Conservation (phyloP, 768 basidiomycete genomes). For the Tulasnella calospora region DNA sequence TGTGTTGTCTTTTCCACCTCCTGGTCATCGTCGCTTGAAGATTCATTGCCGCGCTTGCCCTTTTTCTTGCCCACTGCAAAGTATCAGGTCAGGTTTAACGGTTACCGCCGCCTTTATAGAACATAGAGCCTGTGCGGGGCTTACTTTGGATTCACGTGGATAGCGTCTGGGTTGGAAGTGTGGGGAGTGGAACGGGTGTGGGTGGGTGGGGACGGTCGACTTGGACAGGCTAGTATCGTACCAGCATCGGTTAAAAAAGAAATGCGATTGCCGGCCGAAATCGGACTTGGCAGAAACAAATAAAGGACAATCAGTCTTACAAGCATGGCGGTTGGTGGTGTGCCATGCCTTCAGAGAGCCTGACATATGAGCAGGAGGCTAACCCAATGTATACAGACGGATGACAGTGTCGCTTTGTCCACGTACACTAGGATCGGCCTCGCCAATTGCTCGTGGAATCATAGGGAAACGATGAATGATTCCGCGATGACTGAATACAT, state of each 20-base stretch:
- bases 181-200: background rate
- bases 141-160: background rate
- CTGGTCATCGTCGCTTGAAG: background rate
- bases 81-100: background rate
- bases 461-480: too few species aligned
- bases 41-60: background rate
- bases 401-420: too few species aligned
- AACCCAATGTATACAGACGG: too few species aligned
- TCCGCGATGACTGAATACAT: too few species aligned
- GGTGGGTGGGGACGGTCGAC: too few species aligned
- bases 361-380: too few species aligned
- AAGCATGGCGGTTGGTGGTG: too few species aligned
- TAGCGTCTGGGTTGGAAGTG: background rate
- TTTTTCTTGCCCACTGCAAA: background rate
- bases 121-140: background rate
- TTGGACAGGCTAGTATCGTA: background rate
- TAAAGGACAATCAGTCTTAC: too few species aligned
- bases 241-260: background rate
- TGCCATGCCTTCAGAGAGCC: too few species aligned
- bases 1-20: background rate
- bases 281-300: background rate
- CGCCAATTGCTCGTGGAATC: too few species aligned
- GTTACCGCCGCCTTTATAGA: background rate
- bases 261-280: background rate
- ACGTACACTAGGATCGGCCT: too few species aligned